Evolutionary conservation across 2,329 filamentous ascomycete species (phyloP), one percentile per base, ranked within the genome.

Genomic region (Gaeumannomyces sp.): DNA sequence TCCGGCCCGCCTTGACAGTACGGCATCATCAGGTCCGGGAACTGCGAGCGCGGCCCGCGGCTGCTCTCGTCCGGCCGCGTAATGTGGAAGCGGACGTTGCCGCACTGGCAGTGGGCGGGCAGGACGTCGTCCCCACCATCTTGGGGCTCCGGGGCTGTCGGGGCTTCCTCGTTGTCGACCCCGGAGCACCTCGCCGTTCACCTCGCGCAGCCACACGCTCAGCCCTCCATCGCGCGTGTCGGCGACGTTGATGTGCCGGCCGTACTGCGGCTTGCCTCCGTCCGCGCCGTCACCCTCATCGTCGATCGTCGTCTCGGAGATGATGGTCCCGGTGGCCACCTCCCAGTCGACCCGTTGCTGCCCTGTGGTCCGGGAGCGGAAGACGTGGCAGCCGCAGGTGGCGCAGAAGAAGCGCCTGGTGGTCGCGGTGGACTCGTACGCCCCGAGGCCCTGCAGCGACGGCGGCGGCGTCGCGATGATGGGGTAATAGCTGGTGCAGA

Each of bases 71-170:
- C 77, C 0, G 88, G 88, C 3, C 80, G 81, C 5, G 81, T 82
- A 70, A 91, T 80, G 69, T 76, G 78, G 71, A 90, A 85, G 16
- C 78, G 72, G 16, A 90, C 78, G 2, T 78, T 80, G 5, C 78
- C 76, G 72, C 87, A 90, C 69, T 83, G 80, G 66, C 76, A 78
- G 3, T 71, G 64, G 0, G 72, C 75, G 1, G 64, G 60, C 3
- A 73, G 69, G 5, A 62, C 16, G 27, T 67, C 64, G 2, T 8
- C 33, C 10, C 11, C 33, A 10, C 10, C 2, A 6, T 61, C 31
- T 5, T 58, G 29, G 1, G 11, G 10, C 14, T 57, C 2, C 14
- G 7, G 14, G 22, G 19, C 22, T n/a, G 13, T n/a, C 11, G 53
- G 53, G 5, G n/a, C 13, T 27, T 16, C 50, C 28, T 28, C 35